phyloP scores from a whole-genome alignment of 441 rosid species.

The Geranium incanum region DNA sequence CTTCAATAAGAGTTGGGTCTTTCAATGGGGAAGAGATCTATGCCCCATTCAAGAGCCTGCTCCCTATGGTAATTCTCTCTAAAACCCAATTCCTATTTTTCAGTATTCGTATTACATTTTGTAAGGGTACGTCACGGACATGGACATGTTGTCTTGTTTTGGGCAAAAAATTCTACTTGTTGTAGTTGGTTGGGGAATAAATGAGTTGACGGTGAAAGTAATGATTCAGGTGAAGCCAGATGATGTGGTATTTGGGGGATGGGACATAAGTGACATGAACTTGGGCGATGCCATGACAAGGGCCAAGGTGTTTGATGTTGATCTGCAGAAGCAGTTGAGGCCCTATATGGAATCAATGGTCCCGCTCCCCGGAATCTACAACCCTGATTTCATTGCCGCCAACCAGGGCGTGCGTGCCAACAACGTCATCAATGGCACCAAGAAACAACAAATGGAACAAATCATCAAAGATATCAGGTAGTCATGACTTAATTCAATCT shows the following conservation, averaged over 20 bases:
- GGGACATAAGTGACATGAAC: conserved; percentile 96
- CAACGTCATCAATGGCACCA: conserved; percentile 68
- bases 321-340: conserved; percentile 81
- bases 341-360: conserved; percentile 89
- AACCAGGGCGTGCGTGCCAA: conserved; percentile 93
- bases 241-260: conserved; percentile 82
- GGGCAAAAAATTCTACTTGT: too few relatives aligned
- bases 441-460: conserved; percentile 73
- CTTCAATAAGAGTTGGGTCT: conserved; percentile 79
- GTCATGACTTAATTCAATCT: background rate
- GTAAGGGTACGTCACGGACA: too few relatives aligned
- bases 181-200: background rate
- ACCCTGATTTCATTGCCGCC: conserved; percentile 91
- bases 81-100: background rate
- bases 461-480: conserved; percentile 71
- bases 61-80: conserved; percentile 59
- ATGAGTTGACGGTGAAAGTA: background rate
- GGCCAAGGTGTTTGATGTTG: conserved; percentile 80
- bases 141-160: too few relatives aligned
- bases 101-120: too few relatives aligned
- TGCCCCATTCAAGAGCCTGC: conserved; percentile 92
- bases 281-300: conserved; percentile 94
- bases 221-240: conserved; percentile 70
- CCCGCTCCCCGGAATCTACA: conserved; percentile 86
- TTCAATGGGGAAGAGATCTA: conserved; percentile 94